Evolutionary conservation across 192 early-diverging fungal genomes (phyloP).

Genomic region (Pilaira anomala): DNA sequence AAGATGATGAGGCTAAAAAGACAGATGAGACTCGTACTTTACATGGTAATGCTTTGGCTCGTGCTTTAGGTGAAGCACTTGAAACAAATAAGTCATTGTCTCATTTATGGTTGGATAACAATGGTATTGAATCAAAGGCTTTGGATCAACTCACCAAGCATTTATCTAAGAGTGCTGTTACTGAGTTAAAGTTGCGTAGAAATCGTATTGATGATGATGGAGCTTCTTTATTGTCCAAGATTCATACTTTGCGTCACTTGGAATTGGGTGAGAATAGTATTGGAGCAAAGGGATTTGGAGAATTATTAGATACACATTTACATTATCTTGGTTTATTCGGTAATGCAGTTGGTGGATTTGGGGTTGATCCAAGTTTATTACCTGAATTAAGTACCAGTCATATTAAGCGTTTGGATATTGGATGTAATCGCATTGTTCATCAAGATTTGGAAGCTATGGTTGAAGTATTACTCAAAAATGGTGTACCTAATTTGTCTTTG

Average conservation of each 20-base stretch:
- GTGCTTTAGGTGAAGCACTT: conserved; percentile 25
- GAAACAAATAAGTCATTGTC: conserved; percentile 30
- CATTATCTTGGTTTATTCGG: conserved; percentile 44
- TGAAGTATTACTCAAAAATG: conserved; percentile 34
- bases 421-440: conserved; percentile 42
- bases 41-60: conserved; percentile 39
- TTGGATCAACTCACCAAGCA: conserved; percentile 24
- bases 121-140: conserved; percentile 40
- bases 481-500: conserved; percentile 35
- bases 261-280: conserved; percentile 48
- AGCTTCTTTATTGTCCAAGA: conserved; percentile 29
- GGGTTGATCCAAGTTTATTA: conserved; percentile 21
- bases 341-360: conserved; percentile 39
- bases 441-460: conserved; percentile 43
- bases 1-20: conserved; percentile 21
- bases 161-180: conserved; percentile 26
- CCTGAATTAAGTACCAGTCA: conserved; percentile 9
- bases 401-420: conserved; percentile 42
- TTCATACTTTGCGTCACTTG: conserved; percentile 1
- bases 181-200: conserved; percentile 38
- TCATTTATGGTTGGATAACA: conserved; percentile 42
- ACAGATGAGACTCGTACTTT: conserved; percentile 19
- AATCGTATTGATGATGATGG: conserved; percentile 45
- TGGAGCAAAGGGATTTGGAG: conserved; percentile 36
- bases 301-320: conserved; percentile 34